Evolutionary conservation across 257 asterid species (phyloP).

Genomic region (Parsonsia alboflavescens): DNA sequence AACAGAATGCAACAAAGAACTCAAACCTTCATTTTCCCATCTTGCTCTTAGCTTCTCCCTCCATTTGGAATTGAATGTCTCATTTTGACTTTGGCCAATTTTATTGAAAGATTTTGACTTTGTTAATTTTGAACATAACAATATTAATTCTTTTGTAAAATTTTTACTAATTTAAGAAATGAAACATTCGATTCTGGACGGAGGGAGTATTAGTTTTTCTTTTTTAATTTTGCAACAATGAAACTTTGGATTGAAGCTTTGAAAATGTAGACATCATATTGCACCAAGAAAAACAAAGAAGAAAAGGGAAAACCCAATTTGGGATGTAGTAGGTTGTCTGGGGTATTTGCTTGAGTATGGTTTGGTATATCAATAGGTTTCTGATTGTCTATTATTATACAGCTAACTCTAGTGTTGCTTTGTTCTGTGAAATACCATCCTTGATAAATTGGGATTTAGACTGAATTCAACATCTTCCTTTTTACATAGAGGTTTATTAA

Average conservation of each 20-base stretch:
- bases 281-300: too few species aligned
- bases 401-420: background rate
- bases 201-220: background rate
- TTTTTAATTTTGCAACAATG: background rate
- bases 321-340: background rate
- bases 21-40: background rate
- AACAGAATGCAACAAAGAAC: background rate
- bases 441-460: background rate
- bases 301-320: background rate
- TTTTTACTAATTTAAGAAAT: too few species aligned
- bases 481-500: background rate
- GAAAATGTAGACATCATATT: too few species aligned
- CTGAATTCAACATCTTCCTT: background rate
- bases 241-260: background rate
- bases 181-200: too few species aligned
- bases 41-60: too few species aligned
- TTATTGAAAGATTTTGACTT: too few species aligned
- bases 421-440: background rate
- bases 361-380: background rate
- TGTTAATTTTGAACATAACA: too few species aligned
- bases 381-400: background rate
- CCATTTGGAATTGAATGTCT: too few species aligned
- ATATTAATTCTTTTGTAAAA: too few species aligned
- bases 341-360: background rate
- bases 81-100: too few species aligned